Conservation (phyloP, 2,329 filamentous ascomycete species). For the Xylariaceae sp. region DNA sequence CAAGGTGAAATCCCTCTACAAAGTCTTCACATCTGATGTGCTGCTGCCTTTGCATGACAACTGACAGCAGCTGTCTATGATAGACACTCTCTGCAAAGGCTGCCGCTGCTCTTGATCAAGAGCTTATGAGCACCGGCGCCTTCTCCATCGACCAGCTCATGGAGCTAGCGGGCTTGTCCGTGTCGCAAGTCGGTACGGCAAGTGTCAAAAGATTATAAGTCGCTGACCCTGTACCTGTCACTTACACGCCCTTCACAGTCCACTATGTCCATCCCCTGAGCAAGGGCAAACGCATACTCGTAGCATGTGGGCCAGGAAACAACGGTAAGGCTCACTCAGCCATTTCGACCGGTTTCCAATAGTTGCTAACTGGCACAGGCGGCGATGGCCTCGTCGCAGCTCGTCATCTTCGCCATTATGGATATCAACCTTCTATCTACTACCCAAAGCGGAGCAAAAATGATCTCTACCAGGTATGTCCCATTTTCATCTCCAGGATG, state of each 20-base stretch:
- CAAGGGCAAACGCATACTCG: slow-evolving; percentile 66
- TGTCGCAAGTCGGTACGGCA: slow-evolving; percentile 87
- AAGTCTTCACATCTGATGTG: background rate
- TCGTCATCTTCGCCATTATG: slow-evolving; percentile 84
- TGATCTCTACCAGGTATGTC: slow-evolving; percentile 72
- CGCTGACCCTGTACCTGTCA: background rate
- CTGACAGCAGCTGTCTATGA: slow-evolving; percentile 17
- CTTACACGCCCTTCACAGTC: slow-evolving; percentile 44
- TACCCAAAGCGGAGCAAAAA: slow-evolving; percentile 91
- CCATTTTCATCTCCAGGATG: too few relatives aligned
- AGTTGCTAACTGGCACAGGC: slow-evolving; percentile 43
- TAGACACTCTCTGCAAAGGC: slow-evolving; percentile 84
- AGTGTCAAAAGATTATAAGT: slow-evolving; percentile 7
- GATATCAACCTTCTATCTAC: slow-evolving; percentile 82
- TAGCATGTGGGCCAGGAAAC: slow-evolving; percentile 85
- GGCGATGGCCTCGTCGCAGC: slow-evolving; percentile 94
- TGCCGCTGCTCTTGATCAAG: slow-evolving; percentile 82
- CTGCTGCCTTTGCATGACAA: slow-evolving; percentile 17
- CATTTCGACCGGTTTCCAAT: background rate
- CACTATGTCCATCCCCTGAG: slow-evolving; percentile 74
- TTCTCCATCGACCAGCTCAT: slow-evolving; percentile 96
- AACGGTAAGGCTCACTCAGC: slow-evolving; percentile 44
- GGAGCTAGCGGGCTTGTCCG: slow-evolving; percentile 89
- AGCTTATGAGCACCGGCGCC: slow-evolving; percentile 82
- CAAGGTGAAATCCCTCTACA: slow-evolving; percentile 18